Evolutionary conservation across 768 basidiomycete genomes (phyloP), one percentile per base, ranked within the genome.

Genomic region (Coprinopsis marcescibilis): DNA sequence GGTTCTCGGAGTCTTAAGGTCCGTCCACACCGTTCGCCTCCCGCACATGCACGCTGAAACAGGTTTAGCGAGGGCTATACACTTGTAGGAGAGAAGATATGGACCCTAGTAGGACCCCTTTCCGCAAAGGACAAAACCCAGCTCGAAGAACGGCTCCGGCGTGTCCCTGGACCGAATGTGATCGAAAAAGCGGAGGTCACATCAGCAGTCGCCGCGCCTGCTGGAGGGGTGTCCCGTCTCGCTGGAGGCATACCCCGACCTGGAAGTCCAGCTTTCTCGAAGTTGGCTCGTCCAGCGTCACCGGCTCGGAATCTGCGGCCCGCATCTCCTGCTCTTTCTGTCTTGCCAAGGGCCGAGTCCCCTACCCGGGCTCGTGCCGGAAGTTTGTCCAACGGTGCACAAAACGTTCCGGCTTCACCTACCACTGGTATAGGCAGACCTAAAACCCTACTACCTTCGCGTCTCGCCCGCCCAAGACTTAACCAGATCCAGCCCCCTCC

Each of bases 101-200:
- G 88, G 89, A 67, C 76, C 10, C 64, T 85, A 8, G 86, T 92
- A 35, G 89, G 89, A 1, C 55, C 72, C 7, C 68, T 96, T 23
- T 76, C 84, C 36, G 70, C 86, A 3, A 95, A 95, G 62, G 92
- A 94, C 58, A 92, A 88, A 58, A 91, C 90, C 7, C 89, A 93
- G 57, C 76, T 96, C 24, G 92, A 95, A 63, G 93, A 94, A 58
- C 78, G 90, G 6, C 67, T 96, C 23, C 83, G 88, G 37, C 84
- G 89, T 26, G 79, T 90, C n/a, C 70, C 82, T 24, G 84, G 83
- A 4, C 79, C 85, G 25, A 78, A 77, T 54, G 68, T 67, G 24
- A 66, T 67, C 52, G 70, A 72, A 13, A 73, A 72, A 52, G 58
- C 61, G 17, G 66, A 71, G 17, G 29, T 46, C 15, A 27, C 50